These are phyloP conservation scores for Paraglomus brasilianum DNA, from an alignment of 192 early-diverging fungal genomes.

Conservation along the genomic window DNA sequence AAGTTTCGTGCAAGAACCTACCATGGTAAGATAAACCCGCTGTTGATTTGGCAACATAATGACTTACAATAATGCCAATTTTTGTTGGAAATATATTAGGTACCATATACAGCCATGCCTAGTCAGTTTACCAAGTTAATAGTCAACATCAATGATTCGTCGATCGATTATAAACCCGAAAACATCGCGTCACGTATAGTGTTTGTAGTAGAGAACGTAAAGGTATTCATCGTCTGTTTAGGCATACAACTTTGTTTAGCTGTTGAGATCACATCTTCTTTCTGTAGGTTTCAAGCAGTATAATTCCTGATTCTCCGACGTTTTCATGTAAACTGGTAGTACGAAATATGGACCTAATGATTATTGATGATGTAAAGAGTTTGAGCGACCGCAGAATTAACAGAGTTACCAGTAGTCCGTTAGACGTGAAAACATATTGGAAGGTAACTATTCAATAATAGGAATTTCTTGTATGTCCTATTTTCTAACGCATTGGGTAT, in stretches of 20 bases:
- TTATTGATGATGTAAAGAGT: constrained; percentile 48
- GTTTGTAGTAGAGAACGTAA: constrained; percentile 56
- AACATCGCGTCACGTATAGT: constrained; percentile 51
- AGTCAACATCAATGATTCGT: constrained; percentile 56
- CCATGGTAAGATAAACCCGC: constrained; percentile 18
- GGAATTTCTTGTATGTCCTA: neutral
- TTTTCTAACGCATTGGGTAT: constrained; percentile 12
- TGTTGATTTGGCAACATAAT: constrained; percentile 29
- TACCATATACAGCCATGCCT: constrained; percentile 44
- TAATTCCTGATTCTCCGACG: constrained; percentile 63
- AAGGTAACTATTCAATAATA: constrained; percentile 3
- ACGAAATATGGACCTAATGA: constrained; percentile 50
- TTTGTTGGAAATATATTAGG: constrained; percentile 22
- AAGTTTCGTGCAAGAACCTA: constrained; percentile 58
- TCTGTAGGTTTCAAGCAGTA: constrained; percentile 49
- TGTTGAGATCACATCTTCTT: constrained; percentile 1
- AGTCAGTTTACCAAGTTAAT: constrained; percentile 58
- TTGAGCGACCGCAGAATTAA: constrained; percentile 23
- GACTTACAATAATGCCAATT: neutral
- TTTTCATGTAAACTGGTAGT: constrained; percentile 50
- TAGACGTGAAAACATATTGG: constrained; percentile 25
- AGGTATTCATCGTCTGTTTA: constrained; percentile 40
- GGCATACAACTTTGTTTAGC: neutral
- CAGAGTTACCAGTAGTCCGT: neutral
- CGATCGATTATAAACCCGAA: constrained; percentile 60